These are phyloP conservation scores for Lotus japonicus DNA, from an alignment of 306 rosid genomes.

Conservation along the genomic window DNA sequence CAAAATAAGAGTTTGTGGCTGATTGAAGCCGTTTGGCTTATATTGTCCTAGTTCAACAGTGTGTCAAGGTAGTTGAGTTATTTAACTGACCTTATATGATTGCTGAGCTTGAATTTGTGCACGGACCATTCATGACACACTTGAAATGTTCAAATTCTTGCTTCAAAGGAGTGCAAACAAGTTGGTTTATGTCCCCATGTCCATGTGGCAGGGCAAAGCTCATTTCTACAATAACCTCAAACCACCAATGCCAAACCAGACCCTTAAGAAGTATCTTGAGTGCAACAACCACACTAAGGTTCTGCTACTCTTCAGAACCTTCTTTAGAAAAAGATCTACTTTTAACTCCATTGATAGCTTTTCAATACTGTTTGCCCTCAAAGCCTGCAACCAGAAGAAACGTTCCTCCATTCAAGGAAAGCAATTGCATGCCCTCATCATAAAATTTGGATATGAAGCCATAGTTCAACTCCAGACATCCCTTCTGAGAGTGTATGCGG, in stretches of 20 bases:
- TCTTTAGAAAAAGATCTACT: conserved; percentile 28
- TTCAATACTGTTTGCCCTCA: conserved; percentile 40
- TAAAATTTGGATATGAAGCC: conserved; percentile 41
- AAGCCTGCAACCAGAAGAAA: conserved; percentile 35
- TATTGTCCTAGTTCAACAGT: neutral
- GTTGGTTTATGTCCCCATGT: neutral
- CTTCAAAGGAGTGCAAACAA: neutral
- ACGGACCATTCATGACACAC: conserved; percentile 22
- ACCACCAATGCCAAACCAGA: conserved; percentile 52
- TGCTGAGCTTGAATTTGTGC: neutral
- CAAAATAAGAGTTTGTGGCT: no score
- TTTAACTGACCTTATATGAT: neutral
- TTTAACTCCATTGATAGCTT: conserved; percentile 36
- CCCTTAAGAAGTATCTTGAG: conserved; percentile 36
- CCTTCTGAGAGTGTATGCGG: conserved; percentile 36
- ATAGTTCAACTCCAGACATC: conserved; percentile 43
- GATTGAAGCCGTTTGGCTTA: no score
- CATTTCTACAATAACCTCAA: conserved; percentile 31
- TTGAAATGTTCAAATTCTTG: conserved; percentile 15
- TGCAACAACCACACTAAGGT: conserved; percentile 32
- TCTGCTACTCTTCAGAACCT: conserved; percentile 28
- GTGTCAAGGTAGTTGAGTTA: neutral
- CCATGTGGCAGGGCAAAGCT: conserved; percentile 15
- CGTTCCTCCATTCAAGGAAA: conserved; percentile 27
- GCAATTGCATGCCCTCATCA: conserved; percentile 37